Conservation (phyloP, 1,284 basidiomycete species). For the Apiotrichum veenhuisii region DNA sequence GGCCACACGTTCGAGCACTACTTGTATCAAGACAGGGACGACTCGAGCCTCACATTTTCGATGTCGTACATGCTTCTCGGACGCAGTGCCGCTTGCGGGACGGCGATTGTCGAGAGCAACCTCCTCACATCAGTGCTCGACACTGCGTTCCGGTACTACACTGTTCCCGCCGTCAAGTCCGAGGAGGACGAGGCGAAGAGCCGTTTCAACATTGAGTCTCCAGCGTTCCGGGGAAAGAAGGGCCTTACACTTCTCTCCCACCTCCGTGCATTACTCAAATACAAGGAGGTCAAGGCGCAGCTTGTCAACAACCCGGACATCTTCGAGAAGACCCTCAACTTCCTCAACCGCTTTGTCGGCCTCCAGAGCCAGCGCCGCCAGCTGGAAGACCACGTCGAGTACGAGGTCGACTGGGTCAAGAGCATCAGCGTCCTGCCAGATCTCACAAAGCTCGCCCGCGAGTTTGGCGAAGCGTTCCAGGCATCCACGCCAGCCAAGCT, state of each 20-base stretch:
- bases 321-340: conserved; percentile 58
- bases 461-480: conserved; percentile 71
- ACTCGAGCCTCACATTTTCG: conserved; percentile 80
- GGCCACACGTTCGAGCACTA: conserved; percentile 84
- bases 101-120: conserved; percentile 68
- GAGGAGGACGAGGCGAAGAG: conserved; percentile 2
- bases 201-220: conserved; percentile 69
- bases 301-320: conserved; percentile 64
- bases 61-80: conserved; percentile 88
- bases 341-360: conserved; percentile 83
- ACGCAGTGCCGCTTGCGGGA: conserved; percentile 69
- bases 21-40: conserved; percentile 85
- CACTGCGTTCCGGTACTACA: conserved; percentile 79
- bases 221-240: conserved; percentile 86
- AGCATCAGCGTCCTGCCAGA: conserved; percentile 89
- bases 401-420: conserved; percentile 91
- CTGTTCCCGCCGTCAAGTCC: background rate
- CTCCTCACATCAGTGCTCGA: conserved; percentile 72
- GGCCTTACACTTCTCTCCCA: conserved; percentile 88
- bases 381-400: conserved; percentile 77
- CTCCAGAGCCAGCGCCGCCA: conserved; percentile 86
- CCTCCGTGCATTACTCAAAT: conserved; percentile 62
- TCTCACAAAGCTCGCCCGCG: conserved; percentile 78
- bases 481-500: conserved; percentile 59
- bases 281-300: conserved; percentile 66